Conservation (phyloP, 2,329 filamentous ascomycete species). For the Claviceps pazoutovae region DNA sequence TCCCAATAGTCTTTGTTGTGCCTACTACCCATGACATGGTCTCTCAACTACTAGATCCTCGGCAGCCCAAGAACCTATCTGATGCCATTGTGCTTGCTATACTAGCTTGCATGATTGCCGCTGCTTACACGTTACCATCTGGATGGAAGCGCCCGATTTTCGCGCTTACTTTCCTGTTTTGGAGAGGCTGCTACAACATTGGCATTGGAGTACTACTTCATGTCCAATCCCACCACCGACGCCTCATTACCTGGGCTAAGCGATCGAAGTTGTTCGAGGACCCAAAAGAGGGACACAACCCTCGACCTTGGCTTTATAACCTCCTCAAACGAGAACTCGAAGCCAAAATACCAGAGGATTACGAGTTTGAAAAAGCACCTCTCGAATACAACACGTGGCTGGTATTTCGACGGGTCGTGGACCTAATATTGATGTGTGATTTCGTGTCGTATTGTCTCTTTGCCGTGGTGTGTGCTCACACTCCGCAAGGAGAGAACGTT, state of each 20-base stretch:
- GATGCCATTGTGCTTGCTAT: constrained; percentile 70
- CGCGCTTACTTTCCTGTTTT: constrained; percentile 75
- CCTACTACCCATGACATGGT: constrained; percentile 98
- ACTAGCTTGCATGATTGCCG: constrained; percentile 58
- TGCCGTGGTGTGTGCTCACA: constrained; percentile 72
- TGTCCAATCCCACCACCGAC: constrained; percentile 78
- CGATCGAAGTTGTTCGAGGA: constrained; percentile 77
- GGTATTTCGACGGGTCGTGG: constrained; percentile 85
- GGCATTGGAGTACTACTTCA: constrained; percentile 85
- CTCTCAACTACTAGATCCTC: constrained; percentile 85
- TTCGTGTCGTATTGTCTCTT: constrained; percentile 96
- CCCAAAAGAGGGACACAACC: constrained; percentile 66
- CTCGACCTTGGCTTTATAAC: constrained; percentile 66
- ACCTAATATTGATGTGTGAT: constrained; percentile 97
- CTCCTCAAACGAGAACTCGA: constrained; percentile 83
- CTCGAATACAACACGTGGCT: constrained; percentile 99
- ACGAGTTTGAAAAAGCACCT: constrained; percentile 82
- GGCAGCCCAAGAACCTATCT: constrained; percentile 87
- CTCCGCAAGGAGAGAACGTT: constrained; percentile 57
- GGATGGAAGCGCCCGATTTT: constrained; percentile 62
- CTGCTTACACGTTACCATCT: constrained; percentile 59
- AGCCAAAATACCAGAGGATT: constrained; percentile 87
- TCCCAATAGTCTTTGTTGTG: constrained; percentile 69
- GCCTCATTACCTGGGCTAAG: constrained; percentile 75
- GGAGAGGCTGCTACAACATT: constrained; percentile 83